Evolutionary conservation across 2,329 filamentous ascomycete species (phyloP), one percentile per base, ranked within the genome.

Genomic region (Pseudopyrenochaeta lycopersici): DNA sequence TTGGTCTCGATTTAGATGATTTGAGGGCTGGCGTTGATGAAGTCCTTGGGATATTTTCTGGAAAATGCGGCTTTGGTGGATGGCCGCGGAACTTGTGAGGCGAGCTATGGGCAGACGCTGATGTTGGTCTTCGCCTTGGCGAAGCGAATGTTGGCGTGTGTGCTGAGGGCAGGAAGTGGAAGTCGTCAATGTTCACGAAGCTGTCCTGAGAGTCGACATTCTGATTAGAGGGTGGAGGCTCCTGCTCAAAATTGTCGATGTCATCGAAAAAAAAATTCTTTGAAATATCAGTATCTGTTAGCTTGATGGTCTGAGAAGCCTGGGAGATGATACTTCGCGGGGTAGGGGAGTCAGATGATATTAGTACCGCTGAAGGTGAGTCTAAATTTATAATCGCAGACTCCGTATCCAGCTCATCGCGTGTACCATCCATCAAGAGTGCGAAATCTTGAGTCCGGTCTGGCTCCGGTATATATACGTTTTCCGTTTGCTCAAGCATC

Each of bases 401-500:
- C 2, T 33, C n/a, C 1, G 20, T 45, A 11, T 52, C 50, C 6
- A 52, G 32, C 23, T 48, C 41, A 10, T 61, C 58, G 21, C 42
- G 17, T 14, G 53, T 49, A 15, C 56, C 48, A 35, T 69, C 65
- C 56, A 72, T 66, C 2, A 68, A 62, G 4, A 74, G 49, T 10
- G 68, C 64, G 9, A 68, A 49, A n/a, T 74, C 67, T 46, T 71
- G 63, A 3, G 68, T 70, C 20, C 67, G 63, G 48, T 72, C 71
- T 9, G 70, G 68, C 32, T 70, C 67, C 1, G 69, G 67, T 29
- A 74, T 62, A 40, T 68, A 68, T 11, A 72, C 41, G 27, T 64
- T 59, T 21, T 62, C 52, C 23, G 61, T 60, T 12, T 65, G 59
- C n/a, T 71, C 63, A 1, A 76, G 56, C 38, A 73, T 50, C 3